These are phyloP conservation scores for Cutaneotrichosporon arboriforme DNA, from an alignment of 1,284 basidiomycete species.

Conservation along the genomic window DNA sequence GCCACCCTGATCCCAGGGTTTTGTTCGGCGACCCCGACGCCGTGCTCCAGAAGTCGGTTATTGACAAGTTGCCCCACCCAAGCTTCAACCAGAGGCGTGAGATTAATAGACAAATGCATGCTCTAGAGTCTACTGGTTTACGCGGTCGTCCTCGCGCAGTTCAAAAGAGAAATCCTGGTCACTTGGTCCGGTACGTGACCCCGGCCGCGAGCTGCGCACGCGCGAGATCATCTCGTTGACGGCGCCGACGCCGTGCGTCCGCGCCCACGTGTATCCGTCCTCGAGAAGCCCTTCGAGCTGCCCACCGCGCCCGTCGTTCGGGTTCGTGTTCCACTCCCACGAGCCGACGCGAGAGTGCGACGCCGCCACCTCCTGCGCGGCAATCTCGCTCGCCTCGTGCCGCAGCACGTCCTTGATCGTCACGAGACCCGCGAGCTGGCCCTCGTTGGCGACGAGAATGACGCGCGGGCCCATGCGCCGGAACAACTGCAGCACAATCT, in stretches of 20 bases:
- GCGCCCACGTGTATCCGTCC: conserved; percentile 16
- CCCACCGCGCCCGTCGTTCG: neutral
- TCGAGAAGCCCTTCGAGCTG: conserved; percentile 16
- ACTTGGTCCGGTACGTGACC: neutral
- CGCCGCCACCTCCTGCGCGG: conserved; percentile 13
- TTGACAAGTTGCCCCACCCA: conserved; percentile 7
- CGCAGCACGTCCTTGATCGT: conserved; percentile 94
- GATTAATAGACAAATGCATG: neutral
- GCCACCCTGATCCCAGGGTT: too few relatives aligned
- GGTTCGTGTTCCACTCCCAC: neutral
- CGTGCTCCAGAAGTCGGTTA: too few relatives aligned
- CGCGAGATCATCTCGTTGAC: conserved; percentile 18
- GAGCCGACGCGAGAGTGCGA: conserved; percentile 1
- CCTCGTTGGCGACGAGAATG: conserved; percentile 83
- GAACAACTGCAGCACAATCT: conserved; percentile 95
- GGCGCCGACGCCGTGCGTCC: conserved; percentile 13
- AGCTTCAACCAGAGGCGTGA: too few relatives aligned
- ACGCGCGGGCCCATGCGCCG: conserved; percentile 92
- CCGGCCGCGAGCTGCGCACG: conserved; percentile 5
- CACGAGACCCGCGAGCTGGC: conserved; percentile 75
- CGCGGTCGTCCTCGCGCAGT: neutral
- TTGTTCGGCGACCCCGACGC: too few relatives aligned
- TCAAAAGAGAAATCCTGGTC: conserved; percentile 5
- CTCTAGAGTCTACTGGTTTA: neutral
- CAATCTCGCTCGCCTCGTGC: conserved; percentile 58